Evolutionary conservation across 2,329 filamentous ascomycete species (phyloP), one percentile per base, ranked within the genome.

Genomic region (Fusarium sp.): DNA sequence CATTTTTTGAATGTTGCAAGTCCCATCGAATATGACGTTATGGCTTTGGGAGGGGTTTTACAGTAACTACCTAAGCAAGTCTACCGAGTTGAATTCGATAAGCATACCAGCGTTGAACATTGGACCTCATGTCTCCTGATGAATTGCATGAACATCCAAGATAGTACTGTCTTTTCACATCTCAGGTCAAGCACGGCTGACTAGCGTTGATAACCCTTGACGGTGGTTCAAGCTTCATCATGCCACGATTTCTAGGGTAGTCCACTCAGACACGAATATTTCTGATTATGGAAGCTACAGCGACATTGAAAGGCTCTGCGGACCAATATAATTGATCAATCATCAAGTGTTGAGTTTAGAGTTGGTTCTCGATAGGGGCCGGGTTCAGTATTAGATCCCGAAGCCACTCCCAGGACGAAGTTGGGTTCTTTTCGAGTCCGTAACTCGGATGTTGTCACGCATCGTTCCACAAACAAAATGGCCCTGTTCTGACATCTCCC

Each of bases 371-470:
- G 18, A 18, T 33, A 24, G 26, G 26, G 41, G 11, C 57, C 57
- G 49, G 42, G 26, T 7, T 49, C 45, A 66, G 15, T 70, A 54
- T 48, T 70, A 70, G 47, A 42, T 66, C 66, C 66, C 52, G 67
- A 70, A 70, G 66, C 66, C 41, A 70, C 59, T 42, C 38, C 36
- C n/a, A 52, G 26, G 31, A 22, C 38, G 36, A 22, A 58, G 28
- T 24, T 33, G 17, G 28, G 36, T 28, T 28, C 17, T 39, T 51
- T 31, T 72, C 42, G 38, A 33, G 42, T 38, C 52, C 28, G 39
- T 35, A 44, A 41, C 33, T 52, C 22, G 42, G 36, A 51, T n/a
- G 44, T 39, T 45, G 51, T 58, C 35, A 36, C 28, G 20, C 36
- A 42, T 74, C 51, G 52, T 69, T 64, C 33, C 48, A 59, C 48